These are phyloP conservation scores for Tephrocybe sp. DNA, from an alignment of 768 basidiomycete species.

Conservation along the genomic window DNA sequence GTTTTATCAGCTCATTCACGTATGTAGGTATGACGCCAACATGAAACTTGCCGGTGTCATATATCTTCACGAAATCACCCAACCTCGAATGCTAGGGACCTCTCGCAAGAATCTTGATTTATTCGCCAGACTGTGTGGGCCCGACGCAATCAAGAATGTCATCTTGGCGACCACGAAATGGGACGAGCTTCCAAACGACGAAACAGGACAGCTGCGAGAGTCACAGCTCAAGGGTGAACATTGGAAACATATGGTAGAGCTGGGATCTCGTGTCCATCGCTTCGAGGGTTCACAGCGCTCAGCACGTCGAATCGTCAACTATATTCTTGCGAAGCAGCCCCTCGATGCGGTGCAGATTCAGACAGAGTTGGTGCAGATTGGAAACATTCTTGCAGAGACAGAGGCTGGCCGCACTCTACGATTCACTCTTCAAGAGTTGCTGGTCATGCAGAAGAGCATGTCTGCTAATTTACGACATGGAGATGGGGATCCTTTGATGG, in stretches of 20 bases:
- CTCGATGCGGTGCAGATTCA: conserved; percentile 17
- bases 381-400: conserved; percentile 15
- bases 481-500: conserved; percentile 1
- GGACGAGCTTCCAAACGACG: conserved; percentile 29
- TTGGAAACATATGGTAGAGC: conserved; percentile 16
- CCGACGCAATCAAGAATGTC: conserved; percentile 42
- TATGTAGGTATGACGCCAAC: conserved; percentile 23
- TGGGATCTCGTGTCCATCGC: conserved; percentile 16
- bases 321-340: conserved; percentile 11
- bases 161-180: conserved; percentile 52
- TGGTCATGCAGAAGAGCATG: conserved; percentile 14
- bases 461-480: not conserved
- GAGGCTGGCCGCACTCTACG: conserved; percentile 16
- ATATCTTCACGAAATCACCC: conserved; percentile 30
- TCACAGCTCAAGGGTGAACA: conserved; percentile 15
- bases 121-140: conserved; percentile 49
- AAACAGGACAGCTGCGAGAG: conserved; percentile 13
- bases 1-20: not conserved
- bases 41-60: conserved; percentile 30
- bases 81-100: conserved; percentile 41
- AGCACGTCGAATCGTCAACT: conserved; percentile 16
- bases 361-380: conserved; percentile 15
- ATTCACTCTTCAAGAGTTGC: conserved; percentile 14
- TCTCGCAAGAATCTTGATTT: conserved; percentile 47
- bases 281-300: conserved; percentile 15